phyloP scores from a whole-genome alignment of 257 asterid species.

The Nicotiana obtusifolia region DNA sequence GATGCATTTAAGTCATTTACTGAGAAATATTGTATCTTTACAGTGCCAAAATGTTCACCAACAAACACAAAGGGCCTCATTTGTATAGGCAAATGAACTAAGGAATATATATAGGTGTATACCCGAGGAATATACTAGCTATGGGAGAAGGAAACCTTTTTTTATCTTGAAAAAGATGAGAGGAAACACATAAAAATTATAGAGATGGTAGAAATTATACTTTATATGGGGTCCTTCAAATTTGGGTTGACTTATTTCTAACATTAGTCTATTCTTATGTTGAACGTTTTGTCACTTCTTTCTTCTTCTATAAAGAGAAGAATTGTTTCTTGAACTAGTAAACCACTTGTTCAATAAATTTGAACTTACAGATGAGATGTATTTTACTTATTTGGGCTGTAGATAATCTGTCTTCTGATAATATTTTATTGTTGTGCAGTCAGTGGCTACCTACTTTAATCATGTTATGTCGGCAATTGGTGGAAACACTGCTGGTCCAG shows the following conservation, averaged over 20 bases:
- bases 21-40: neutral
- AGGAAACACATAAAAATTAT: neutral
- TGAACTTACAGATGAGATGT: neutral
- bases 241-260: neutral
- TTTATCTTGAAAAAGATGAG: neutral
- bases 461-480: slow-evolving; percentile 97
- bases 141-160: neutral
- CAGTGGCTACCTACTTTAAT: slow-evolving; percentile 93
- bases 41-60: neutral
- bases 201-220: neutral
- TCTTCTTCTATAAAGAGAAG: neutral
- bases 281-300: neutral
- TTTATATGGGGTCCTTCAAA: neutral
- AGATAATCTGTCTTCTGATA: neutral
- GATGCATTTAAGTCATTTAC: neutral
- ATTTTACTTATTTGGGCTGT: neutral
- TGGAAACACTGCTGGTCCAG: slow-evolving; percentile 99
- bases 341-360: neutral
- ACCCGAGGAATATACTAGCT: neutral
- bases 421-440: slow-evolving; percentile 32
- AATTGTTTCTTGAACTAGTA: neutral
- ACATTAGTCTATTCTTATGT: neutral
- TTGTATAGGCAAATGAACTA: too few relatives aligned
- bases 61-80: neutral
- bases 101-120: neutral